These are phyloP conservation scores for Clitopilus passeckerianus DNA, from an alignment of 768 basidiomycete species.

Conservation along the genomic window DNA sequence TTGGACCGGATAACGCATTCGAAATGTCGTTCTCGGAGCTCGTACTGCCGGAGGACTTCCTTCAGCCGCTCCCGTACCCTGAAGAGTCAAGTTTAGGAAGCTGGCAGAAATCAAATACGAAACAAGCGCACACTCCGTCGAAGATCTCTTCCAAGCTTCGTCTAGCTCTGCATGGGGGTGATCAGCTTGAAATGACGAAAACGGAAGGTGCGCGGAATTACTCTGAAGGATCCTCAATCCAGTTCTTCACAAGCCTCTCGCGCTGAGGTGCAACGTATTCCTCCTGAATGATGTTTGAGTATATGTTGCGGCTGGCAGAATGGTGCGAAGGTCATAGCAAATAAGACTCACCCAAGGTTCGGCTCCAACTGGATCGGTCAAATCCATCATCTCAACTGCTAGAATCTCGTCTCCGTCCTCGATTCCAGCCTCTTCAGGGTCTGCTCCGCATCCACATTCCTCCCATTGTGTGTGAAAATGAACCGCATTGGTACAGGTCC, in stretches of 20 bases:
- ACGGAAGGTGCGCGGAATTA: conserved; percentile 20
- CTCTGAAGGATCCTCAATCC: conserved; percentile 75
- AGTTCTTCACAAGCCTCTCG: conserved; percentile 75
- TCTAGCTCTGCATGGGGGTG: conserved; percentile 46
- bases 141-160: conserved; percentile 80
- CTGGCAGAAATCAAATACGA: conserved; percentile 1
- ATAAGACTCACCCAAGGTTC: conserved; percentile 55
- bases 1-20: conserved; percentile 91
- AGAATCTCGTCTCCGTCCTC: conserved; percentile 87
- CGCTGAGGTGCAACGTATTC: conserved; percentile 59
- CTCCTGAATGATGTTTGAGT: conserved; percentile 35
- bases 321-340: neutral
- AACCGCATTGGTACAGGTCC: conserved; percentile 59
- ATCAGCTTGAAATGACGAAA: conserved; percentile 1
- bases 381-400: conserved; percentile 87
- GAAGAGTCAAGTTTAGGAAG: conserved; percentile 1
- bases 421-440: conserved; percentile 86
- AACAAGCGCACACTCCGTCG: conserved; percentile 67
- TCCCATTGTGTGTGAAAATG: conserved; percentile 80
- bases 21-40: conserved; percentile 87
- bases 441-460: conserved; percentile 73
- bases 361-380: conserved; percentile 62
- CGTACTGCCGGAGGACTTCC: conserved; percentile 82
- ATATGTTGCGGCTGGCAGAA: neutral
- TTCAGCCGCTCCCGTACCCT: conserved; percentile 86